Base-by-base conservation (phyloP, 176 grass and related monocot genomes). In the Saccharum officinarum region DNA sequence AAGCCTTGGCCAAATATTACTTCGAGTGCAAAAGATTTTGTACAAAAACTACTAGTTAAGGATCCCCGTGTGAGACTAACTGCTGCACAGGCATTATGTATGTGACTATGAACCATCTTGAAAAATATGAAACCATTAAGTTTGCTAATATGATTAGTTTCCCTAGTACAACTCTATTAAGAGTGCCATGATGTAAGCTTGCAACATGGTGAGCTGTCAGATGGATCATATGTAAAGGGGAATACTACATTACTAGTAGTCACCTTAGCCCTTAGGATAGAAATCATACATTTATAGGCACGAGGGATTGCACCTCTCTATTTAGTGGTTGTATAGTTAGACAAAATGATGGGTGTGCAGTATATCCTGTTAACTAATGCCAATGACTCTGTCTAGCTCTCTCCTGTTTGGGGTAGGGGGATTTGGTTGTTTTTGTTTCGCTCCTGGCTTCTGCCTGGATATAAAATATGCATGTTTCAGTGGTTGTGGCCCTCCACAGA, bases 81-180 rank as follows among this genome's bases (percentile, higher is more conserved):
- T 76, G 93, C 93, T 86, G 95, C 95, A 80, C 95, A 98, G 71
- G 95, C 95, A 40, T 89, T 98, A 82, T 98, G 95, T 98, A 98
- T 90, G 91, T 78, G 50, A 77, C 64, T 92, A 91, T 90, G 83
- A 64, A 15, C 45, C 33, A 82, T 76, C n/a, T 52, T 41, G 5
- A 18, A 60, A 69, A 26, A 72, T 77, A 26, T 64, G 1, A 71
- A 64, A 69, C 62, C 10, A 62, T 77, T 82, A 82, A 49, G 8
- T 82, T 82, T 82, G 12, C 41, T 81, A 69, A 77, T 86, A 7
- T 81, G 31, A 40, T 37, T 87, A 66, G 72, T 30, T 26, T 15
- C 30, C 33, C 11, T 37, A 28, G 8, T 55, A 44, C 9, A 77
- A 82, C 68, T 40, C 36, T 47, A 46, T 67, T 70, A 20, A 71